Conservation (phyloP, 2,329 filamentous ascomycete species). For the Colletotrichum melonis region DNA sequence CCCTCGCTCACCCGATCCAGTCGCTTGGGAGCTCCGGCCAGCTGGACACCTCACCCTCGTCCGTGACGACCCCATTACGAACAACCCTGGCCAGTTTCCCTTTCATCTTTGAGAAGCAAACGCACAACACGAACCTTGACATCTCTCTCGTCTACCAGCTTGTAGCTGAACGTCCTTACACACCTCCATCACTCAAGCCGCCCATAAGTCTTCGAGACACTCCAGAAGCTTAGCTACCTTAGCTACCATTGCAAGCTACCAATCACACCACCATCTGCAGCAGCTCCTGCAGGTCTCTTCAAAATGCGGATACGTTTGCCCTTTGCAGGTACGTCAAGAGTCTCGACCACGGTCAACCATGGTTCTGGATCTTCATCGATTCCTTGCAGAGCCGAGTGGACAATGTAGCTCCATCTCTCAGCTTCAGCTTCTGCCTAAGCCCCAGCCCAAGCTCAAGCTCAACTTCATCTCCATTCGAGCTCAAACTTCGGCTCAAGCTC, state of each 20-base stretch:
- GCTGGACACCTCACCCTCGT: slow-evolving; percentile 25
- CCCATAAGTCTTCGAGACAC: not conserved
- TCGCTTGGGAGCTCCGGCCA: slow-evolving; percentile 31
- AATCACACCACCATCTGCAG: slow-evolving; percentile 16
- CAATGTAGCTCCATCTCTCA: not conserved
- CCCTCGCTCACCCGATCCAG: slow-evolving; percentile 23
- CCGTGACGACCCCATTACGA: slow-evolving; percentile 34
- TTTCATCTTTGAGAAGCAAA: slow-evolving; percentile 1
- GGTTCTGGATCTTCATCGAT: slow-evolving; percentile 10
- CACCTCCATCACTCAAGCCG: not conserved
- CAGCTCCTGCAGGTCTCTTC: slow-evolving; percentile 33
- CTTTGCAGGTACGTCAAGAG: slow-evolving; percentile 77
- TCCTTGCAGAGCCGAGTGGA: slow-evolving; percentile 6
- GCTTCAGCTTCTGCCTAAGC: not conserved
- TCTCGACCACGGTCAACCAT: slow-evolving; percentile 10
- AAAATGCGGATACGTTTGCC: slow-evolving; percentile 87
- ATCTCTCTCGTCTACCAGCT: not conserved
- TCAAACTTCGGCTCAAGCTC: slow-evolving; percentile 5
- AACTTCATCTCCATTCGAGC: not conserved
- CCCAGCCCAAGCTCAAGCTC: not conserved
- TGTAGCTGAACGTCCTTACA: not conserved
- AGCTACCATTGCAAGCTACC: slow-evolving; percentile 13
- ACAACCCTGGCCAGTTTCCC: slow-evolving; percentile 5
- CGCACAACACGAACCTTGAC: not conserved
- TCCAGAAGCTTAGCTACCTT: not conserved